Conservation (phyloP, 345 rosid genomes). For the Limnanthes douglasii region DNA sequence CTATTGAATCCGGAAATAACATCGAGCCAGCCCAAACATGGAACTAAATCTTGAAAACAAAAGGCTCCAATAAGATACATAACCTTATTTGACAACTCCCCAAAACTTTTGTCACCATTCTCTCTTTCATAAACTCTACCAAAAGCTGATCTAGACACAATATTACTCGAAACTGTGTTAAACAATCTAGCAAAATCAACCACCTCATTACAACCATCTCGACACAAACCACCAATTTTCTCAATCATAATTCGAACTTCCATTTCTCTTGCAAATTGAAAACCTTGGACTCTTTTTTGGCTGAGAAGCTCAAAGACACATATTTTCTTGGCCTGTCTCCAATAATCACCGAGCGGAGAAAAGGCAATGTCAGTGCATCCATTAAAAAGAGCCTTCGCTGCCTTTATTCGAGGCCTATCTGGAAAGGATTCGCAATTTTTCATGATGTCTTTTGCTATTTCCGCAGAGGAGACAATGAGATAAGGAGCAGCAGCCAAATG, state of each 20-base stretch:
- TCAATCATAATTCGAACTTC: background rate
- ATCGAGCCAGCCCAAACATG: background rate
- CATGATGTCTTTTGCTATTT: background rate
- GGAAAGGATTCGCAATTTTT: slow-evolving; percentile 1
- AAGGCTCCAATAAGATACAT: background rate
- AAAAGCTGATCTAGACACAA: background rate
- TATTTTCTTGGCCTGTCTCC: slow-evolving; percentile 10
- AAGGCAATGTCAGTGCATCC: slow-evolving; percentile 11
- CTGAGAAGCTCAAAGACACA: slow-evolving; percentile 10
- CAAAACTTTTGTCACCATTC: background rate
- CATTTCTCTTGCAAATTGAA: slow-evolving; percentile 5
- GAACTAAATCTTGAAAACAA: background rate
- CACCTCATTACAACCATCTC: background rate
- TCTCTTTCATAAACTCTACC: too few species aligned
- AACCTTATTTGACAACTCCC: too few species aligned
- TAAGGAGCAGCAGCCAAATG: background rate
- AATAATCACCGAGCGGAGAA: slow-evolving; percentile 16
- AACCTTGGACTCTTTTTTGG: slow-evolving; percentile 8
- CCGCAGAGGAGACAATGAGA: slow-evolving; percentile 5
- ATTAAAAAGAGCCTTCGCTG: background rate
- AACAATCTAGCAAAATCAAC: background rate
- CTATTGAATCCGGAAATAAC: background rate
- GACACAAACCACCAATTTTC: background rate
- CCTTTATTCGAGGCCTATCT: background rate
- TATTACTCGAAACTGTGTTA: background rate